A percentile compares a stretch with the other conserved stretches of the same genome.
These are phyloP conservation scores for Metschnikowia peoriensis DNA, from an alignment of 805 yeast species.

Conservation along the genomic window DNA sequence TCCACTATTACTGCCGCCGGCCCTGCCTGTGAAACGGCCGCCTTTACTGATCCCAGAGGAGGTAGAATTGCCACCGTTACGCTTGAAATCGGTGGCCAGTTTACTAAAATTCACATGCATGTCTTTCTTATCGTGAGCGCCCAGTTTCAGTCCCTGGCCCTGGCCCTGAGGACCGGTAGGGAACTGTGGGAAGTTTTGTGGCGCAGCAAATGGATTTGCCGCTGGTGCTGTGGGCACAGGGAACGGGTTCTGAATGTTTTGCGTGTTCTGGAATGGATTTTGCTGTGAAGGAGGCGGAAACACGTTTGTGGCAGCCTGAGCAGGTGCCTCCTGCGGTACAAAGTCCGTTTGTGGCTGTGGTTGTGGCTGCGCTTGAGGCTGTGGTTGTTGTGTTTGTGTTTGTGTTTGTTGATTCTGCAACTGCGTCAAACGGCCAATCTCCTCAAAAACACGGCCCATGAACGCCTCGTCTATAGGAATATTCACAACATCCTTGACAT, in stretches of 20 bases:
- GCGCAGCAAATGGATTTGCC: conserved; percentile 10
- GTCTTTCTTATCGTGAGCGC: conserved; percentile 4
- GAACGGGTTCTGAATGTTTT: not conserved
- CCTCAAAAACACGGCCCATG: conserved; percentile 55
- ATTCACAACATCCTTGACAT: conserved; percentile 60
- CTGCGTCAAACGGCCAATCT: conserved; percentile 35
- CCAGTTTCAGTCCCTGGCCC: not conserved
- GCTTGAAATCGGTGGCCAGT: conserved; percentile 9
- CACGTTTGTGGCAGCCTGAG: conserved; percentile 1
- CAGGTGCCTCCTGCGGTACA: not conserved
- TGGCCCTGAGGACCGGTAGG: conserved; percentile 12
- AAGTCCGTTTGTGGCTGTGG: not conserved
- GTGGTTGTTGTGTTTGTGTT: conserved; percentile 3
- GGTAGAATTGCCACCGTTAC: conserved; percentile 2
- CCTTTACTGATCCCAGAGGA: conserved; percentile 2
- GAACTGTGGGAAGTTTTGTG: conserved; percentile 2
- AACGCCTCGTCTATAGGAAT: conserved; percentile 57
- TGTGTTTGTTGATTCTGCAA: conserved; percentile 11
- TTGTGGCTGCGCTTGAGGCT: not conserved
- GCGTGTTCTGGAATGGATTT: conserved; percentile 11
- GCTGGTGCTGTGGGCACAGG: not conserved
- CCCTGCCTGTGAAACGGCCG: conserved; percentile 5
- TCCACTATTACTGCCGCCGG: conserved; percentile 15
- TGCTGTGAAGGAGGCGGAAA: conserved; percentile 8
- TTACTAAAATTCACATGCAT: conserved; percentile 15